Percentiles rank a stretch among this genome's conserved stretches.
Evolutionary conservation across 2,329 filamentous ascomycete species (phyloP).

Genomic region (Aspergillus amoenus): DNA sequence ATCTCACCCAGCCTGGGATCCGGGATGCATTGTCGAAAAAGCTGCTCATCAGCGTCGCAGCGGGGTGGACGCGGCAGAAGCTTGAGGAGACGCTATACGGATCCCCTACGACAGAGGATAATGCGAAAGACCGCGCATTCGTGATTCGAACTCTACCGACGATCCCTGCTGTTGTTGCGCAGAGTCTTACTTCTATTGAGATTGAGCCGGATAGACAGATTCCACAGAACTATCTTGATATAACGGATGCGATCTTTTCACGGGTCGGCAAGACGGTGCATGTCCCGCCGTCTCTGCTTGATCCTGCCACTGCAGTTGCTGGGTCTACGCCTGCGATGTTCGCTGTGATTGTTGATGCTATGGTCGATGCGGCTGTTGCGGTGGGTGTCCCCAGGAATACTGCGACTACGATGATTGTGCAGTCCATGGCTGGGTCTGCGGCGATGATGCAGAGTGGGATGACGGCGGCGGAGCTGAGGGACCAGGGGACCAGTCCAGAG

Average conservation of each 20-base stretch:
- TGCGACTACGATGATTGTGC: constrained; percentile 61
- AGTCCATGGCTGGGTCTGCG: constrained; percentile 61
- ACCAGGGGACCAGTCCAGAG: constrained; percentile 62
- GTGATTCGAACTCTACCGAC: constrained; percentile 47
- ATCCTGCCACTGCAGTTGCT: constrained; percentile 58
- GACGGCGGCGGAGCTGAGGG: constrained; percentile 59
- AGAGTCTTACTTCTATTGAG: constrained; percentile 52
- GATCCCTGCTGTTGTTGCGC: constrained; percentile 45
- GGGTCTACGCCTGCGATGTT: constrained; percentile 63
- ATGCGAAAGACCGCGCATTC: constrained; percentile 19
- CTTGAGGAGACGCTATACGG: constrained; percentile 40
- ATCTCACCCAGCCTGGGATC: constrained; percentile 41
- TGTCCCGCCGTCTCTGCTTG: constrained; percentile 55
- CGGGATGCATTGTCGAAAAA: constrained; percentile 44
- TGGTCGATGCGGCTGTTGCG: constrained; percentile 62
- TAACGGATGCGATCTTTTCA: constrained; percentile 51
- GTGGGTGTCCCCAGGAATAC: constrained; percentile 61
- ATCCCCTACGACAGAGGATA: constrained; percentile 11
- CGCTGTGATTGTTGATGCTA: constrained; percentile 58
- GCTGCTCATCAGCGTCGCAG: constrained; percentile 48
- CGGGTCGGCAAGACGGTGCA: constrained; percentile 49
- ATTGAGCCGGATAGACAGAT: constrained; percentile 43
- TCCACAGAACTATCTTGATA: constrained; percentile 35
- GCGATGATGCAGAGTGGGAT: constrained; percentile 58
- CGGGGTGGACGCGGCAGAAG: constrained; percentile 48